These are phyloP conservation scores for Aspergillus brunneoviolaceus DNA, from an alignment of 2,329 filamentous ascomycete genomes.

Conservation along the genomic window DNA sequence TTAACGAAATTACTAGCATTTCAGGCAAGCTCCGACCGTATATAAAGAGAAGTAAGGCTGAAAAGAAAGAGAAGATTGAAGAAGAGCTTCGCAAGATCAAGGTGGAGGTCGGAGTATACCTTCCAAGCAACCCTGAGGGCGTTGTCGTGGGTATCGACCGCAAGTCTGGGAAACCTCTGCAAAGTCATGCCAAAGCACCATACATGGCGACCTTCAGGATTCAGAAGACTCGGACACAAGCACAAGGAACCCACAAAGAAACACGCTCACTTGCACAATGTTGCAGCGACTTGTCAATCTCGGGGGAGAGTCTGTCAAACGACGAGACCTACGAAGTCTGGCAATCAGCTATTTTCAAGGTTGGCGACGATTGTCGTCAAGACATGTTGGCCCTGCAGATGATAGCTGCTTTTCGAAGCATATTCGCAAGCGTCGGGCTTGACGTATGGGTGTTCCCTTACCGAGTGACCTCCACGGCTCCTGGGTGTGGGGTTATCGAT, in stretches of 20 bases:
- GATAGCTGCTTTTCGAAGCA: conserved; percentile 95
- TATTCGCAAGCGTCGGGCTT: conserved; percentile 91
- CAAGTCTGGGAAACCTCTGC: conserved; percentile 94
- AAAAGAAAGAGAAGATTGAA: conserved; percentile 99
- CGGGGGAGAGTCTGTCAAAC: conserved; percentile 9
- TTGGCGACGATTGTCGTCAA: conserved; percentile 96
- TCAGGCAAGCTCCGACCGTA: conserved; percentile 93
- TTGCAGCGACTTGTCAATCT: conserved; percentile 23
- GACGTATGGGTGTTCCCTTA: conserved; percentile 98
- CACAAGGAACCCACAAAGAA: conserved; percentile 29
- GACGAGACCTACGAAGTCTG: conserved; percentile 78
- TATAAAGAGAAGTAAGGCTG: conserved; percentile 87
- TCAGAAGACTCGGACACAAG: conserved; percentile 63
- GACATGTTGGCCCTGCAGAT: conserved; percentile 96
- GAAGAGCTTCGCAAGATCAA: conserved; percentile 97
- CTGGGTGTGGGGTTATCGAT: conserved; percentile 96
- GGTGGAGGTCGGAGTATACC: conserved; percentile 93
- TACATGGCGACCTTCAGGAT: conserved; percentile 99
- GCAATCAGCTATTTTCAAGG: conserved; percentile 99
- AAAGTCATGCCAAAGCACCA: conserved; percentile 96
- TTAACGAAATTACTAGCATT: conserved; percentile 91
- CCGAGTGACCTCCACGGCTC: conserved; percentile 93
- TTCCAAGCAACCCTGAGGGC: conserved; percentile 95
- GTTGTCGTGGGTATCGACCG: conserved; percentile 97
- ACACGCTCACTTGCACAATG: conserved; percentile 29